Base-by-base conservation (phyloP, 768 basidiomycete genomes). In the Boletus coccyginus region DNA sequence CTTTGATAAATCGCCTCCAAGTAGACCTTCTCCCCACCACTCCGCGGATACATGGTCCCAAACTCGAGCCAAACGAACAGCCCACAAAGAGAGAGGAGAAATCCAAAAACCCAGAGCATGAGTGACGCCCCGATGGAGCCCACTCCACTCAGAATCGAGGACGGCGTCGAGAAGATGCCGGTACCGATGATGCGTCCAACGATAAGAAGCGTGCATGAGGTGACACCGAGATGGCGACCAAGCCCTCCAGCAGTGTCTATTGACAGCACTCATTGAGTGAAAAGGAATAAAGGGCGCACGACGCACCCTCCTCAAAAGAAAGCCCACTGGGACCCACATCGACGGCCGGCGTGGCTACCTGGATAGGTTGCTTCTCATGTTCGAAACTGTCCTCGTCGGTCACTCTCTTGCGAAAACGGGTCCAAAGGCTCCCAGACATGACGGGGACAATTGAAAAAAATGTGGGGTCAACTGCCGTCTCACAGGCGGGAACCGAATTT, bases 101-200 rank as follows among this genome's bases (percentile, higher is more conserved):
- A 83, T 5, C 84, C 84, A 21, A 84, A 78, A 1, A 85, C 79
- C 84, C 83, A 86, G 19, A 84, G 78, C 77, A 85, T 78, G 47
- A 85, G 70, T 0, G 82, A 84, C 1, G 84, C 83, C 19, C 83
- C 84, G 17, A 85, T 71, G 7, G 82, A 83, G 13, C 79, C 80
- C 0, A 85, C 84, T 0, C 81, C 79, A 0, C 68, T 73, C 32
- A 86, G 75, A 61, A 86, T 85, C 1, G 80, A 80, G 0, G 82
- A 83, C 0, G 84, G 84, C 0, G 83, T 84, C 1, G 82, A 82
- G 70, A 85, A 85, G 56, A 86, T 85, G n/a, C 83, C 84, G 0
- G 83, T 85, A 0, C 84, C 83, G 59, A 84, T 83, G 55, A 85
- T 82, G 27, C 77, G 75, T 0, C 83, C 83, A 29, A 83, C 77